Conservation (phyloP, 2,329 filamentous ascomycete genomes). For the Claviceps sp. region DNA sequence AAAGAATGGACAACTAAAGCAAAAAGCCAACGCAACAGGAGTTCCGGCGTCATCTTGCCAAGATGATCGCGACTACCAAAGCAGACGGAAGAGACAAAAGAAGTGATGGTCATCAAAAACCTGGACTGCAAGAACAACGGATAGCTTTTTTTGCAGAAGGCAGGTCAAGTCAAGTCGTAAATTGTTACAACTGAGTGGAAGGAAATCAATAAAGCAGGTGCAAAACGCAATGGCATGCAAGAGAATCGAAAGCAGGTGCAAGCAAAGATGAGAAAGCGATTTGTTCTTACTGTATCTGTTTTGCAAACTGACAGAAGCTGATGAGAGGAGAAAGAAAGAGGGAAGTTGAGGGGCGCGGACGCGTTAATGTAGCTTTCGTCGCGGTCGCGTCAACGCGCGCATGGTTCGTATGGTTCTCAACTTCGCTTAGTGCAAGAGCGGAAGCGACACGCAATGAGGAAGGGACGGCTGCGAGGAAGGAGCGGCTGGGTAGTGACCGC, state of each 20-base stretch:
- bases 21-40: background rate
- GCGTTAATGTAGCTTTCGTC: background rate
- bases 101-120: background rate
- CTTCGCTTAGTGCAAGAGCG: background rate
- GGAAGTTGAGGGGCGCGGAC: background rate
- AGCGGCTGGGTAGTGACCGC: background rate
- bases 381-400: background rate
- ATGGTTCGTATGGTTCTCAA: background rate
- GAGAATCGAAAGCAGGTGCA: background rate
- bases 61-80: background rate
- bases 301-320: background rate
- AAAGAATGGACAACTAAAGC: background rate
- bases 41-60: background rate
- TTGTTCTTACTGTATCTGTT: constrained; percentile 2
- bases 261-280: background rate
- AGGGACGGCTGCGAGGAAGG: background rate
- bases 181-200: background rate
- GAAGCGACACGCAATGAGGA: background rate
- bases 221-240: background rate
- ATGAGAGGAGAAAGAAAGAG: constrained; percentile 1
- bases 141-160: background rate
- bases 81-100: background rate
- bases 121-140: background rate
- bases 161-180: background rate
- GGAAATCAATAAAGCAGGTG: background rate